phyloP scores from a whole-genome alignment of 1,139 yeast genomes.

The Eremothecium coryli region DNA sequence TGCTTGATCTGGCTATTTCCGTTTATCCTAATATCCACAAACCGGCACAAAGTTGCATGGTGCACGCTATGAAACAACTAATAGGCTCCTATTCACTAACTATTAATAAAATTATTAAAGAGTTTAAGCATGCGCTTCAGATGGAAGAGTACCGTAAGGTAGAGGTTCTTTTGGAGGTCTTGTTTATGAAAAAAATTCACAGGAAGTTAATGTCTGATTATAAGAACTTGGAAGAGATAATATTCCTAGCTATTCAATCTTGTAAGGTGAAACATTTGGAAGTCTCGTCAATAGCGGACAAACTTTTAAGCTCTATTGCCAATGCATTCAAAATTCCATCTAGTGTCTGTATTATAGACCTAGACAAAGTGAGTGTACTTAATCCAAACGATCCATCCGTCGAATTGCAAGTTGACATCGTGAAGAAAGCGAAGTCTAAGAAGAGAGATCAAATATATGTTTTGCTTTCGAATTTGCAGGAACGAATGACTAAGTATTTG shows the following conservation, averaged over 20 bases:
- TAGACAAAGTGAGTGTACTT: conserved; percentile 36
- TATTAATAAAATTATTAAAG: conserved; percentile 35
- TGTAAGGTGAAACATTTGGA: conserved; percentile 50
- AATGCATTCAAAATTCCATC: conserved; percentile 49
- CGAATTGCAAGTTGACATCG: conserved; percentile 47
- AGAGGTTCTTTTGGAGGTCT: conserved; percentile 57
- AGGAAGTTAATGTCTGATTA: conserved; percentile 51
- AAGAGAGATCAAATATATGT: conserved; percentile 41
- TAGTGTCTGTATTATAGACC: conserved; percentile 47
- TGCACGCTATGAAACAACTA: conserved; percentile 64
- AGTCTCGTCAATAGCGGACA: conserved; percentile 44
- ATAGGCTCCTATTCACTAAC: conserved; percentile 57
- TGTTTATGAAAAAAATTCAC: conserved; percentile 45
- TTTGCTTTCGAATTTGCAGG: conserved; percentile 38
- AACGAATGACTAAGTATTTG: conserved; percentile 32
- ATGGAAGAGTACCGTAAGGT: conserved; percentile 43
- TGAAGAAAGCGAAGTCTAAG: conserved; percentile 48
- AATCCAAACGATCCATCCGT: conserved; percentile 55
- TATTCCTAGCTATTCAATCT: conserved; percentile 47
- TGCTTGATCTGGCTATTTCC: conserved; percentile 61
- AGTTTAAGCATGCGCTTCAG: conserved; percentile 45
- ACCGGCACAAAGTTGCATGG: conserved; percentile 62
- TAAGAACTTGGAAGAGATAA: conserved; percentile 40
- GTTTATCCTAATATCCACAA: conserved; percentile 60
- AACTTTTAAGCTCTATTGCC: conserved; percentile 41